These are phyloP conservation scores for Porogramme epimiltina DNA, from an alignment of 1,284 basidiomycete genomes.

Conservation along the genomic window DNA sequence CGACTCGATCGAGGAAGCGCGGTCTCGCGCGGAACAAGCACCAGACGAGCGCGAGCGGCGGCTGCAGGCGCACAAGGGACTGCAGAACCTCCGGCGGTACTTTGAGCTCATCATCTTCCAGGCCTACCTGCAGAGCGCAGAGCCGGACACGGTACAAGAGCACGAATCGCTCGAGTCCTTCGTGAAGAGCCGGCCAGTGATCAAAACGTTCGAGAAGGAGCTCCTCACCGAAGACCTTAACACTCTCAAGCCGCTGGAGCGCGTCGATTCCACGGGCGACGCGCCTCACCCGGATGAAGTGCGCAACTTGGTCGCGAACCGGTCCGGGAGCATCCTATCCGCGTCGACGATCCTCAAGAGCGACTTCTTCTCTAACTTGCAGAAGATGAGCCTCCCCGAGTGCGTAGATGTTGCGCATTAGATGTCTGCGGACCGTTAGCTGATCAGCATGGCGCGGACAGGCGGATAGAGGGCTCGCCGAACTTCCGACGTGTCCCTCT, in stretches of 20 bases:
- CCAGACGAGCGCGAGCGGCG: constrained; percentile 73
- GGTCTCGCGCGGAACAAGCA: constrained; percentile 75
- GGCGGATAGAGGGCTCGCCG: constrained; percentile 90
- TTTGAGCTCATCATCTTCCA: constrained; percentile 95
- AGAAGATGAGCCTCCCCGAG: constrained; percentile 95
- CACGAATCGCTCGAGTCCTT: constrained; percentile 82
- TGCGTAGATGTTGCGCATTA: constrained; percentile 39
- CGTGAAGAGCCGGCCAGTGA: constrained; percentile 86
- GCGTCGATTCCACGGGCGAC: constrained; percentile 71
- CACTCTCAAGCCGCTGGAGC: constrained; percentile 84
- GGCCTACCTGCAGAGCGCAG: constrained; percentile 87
- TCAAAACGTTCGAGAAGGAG: constrained; percentile 95
- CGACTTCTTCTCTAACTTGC: constrained; percentile 93
- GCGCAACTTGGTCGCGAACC: constrained; percentile 79
- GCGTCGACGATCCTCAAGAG: constrained; percentile 96
- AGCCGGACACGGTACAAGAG: constrained; percentile 79
- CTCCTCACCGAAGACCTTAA: constrained; percentile 79
- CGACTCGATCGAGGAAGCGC: constrained; percentile 86
- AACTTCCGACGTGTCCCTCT: constrained; percentile 87
- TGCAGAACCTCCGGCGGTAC: constrained; percentile 85
- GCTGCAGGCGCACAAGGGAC: constrained; percentile 69
- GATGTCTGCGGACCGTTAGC: too few relatives aligned
- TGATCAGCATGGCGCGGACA: constrained; percentile 32
- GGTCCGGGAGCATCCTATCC: constrained; percentile 87
- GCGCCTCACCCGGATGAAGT: constrained; percentile 91